Evolutionary conservation across 257 asterid species (phyloP).

Genomic region (Lithospermum erythrorhizon): DNA sequence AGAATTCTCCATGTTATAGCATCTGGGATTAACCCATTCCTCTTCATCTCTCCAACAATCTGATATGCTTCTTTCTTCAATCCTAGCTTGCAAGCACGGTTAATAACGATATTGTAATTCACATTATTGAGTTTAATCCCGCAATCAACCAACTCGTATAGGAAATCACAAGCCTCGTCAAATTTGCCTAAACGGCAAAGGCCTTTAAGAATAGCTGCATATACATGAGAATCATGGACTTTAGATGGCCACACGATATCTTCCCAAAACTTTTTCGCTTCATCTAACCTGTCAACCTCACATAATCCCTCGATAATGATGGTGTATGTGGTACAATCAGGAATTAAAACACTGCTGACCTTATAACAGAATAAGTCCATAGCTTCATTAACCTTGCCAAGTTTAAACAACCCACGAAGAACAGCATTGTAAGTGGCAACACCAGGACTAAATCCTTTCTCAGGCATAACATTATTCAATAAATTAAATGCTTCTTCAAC

Average conservation of each 20-base stretch:
- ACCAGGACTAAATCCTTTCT: constrained; percentile 41
- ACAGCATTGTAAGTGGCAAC: constrained; percentile 60
- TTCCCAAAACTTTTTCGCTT: constrained; percentile 67
- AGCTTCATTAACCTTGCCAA: constrained; percentile 46
- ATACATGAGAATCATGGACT: constrained; percentile 56
- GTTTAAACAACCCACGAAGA: constrained; percentile 57
- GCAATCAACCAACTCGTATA: constrained; percentile 64
- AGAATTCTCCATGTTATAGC: constrained; percentile 83
- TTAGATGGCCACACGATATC: constrained; percentile 58
- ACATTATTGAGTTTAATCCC: constrained; percentile 49
- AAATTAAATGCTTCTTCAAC: constrained; percentile 46
- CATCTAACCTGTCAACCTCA: constrained; percentile 28
- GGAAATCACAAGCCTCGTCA: constrained; percentile 59
- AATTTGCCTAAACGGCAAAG: constrained; percentile 41
- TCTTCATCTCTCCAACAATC: constrained; percentile 74
- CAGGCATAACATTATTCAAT: constrained; percentile 48
- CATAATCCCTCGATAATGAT: constrained; percentile 55
- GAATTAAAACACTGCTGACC: constrained; percentile 27
- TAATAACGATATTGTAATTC: constrained; percentile 66
- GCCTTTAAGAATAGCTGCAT: constrained; percentile 69
- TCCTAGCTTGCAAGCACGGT: constrained; percentile 50
- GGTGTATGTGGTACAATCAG: constrained; percentile 58
- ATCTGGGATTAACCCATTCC: constrained; percentile 62
- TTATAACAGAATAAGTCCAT: constrained; percentile 43
- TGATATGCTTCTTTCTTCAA: constrained; percentile 72